Evolutionary conservation across 1,284 basidiomycete species (phyloP), one percentile per base, ranked within the genome.

Genomic region (Cryptococcus floricola): DNA sequence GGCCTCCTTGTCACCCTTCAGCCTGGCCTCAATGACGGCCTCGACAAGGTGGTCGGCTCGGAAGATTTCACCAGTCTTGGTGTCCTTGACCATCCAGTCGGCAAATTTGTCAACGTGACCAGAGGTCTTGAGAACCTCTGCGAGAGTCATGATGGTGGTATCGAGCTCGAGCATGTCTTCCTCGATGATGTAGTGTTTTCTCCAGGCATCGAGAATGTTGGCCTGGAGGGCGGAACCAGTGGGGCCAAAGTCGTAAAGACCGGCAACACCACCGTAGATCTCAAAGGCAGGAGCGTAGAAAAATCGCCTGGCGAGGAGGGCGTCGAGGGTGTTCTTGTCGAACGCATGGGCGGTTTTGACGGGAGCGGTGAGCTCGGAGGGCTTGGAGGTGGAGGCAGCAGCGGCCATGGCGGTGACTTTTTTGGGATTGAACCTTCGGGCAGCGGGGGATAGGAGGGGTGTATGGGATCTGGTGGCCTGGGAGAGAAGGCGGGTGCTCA

Each of bases 111-210:
- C 95, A 56, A 98, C 96, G 79, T 98, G 96, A 38, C 96, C 96
- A 34, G 93, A 98, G 0, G 95, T 89, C 78, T 98, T 95, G 76
- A 98, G 94, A 5, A 99, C 95, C 14, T 94, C 83, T 1, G 89
- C 84, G 28, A 94, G 87, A 0, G 95, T 98, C 87, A 98, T 95
- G 78, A 96, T 88, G 42, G 96, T 98, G 28, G 94, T 98, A 74
- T 98, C 95, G 63, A 98, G 85, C 79, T 98, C 95, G 67, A 96
- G 87, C 96, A 98, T 99, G 80, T 92, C 87, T 74, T 99, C 95
- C 71, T 98, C 91, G 70, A 98, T 84, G 80, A 99, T 97, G 75
- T 98, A 98, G 80, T 98, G 96, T 74, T 89, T 90, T 59, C 96
- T 84, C 96, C 96, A 99, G 81, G 91, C 89, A 7, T 89, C 82